These are phyloP conservation scores for Sistotremastrum suecicum DNA, from an alignment of 768 basidiomycete species.

Conservation along the genomic window DNA sequence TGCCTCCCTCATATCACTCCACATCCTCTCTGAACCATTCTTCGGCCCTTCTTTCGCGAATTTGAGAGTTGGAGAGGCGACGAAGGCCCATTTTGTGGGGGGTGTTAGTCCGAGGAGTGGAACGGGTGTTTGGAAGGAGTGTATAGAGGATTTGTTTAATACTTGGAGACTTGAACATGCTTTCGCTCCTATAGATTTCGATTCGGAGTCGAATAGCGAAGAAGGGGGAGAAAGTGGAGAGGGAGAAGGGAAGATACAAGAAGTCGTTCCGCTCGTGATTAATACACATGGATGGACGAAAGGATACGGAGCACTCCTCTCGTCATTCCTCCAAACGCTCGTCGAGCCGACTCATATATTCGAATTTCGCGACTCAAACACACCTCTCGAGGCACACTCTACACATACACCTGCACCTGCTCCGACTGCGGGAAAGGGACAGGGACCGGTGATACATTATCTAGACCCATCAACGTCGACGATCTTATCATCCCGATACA, in stretches of 20 bases:
- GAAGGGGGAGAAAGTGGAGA: slow-evolving; percentile 18
- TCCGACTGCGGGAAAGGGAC: not conserved
- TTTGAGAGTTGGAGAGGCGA: not conserved
- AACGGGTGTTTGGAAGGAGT: too few relatives aligned
- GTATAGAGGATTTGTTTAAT: too few relatives aligned
- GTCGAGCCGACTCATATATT: slow-evolving; percentile 48
- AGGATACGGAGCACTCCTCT: slow-evolving; percentile 78
- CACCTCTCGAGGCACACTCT: not conserved
- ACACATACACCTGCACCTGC: too few relatives aligned
- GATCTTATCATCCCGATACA: slow-evolving; percentile 28
- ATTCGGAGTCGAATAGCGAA: too few relatives aligned
- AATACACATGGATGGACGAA: slow-evolving; percentile 98
- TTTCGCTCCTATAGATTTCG: not conserved
- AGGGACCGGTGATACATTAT: slow-evolving; percentile 2
- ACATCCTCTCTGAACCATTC: slow-evolving; percentile 47
- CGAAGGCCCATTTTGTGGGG: too few relatives aligned
- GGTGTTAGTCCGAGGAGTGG: too few relatives aligned
- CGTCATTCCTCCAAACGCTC: slow-evolving; percentile 51
- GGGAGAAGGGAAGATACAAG: slow-evolving; percentile 28
- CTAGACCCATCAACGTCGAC: slow-evolving; percentile 36
- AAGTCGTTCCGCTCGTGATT: slow-evolving; percentile 68
- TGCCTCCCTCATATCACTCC: slow-evolving; percentile 72
- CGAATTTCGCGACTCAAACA: slow-evolving; percentile 10
- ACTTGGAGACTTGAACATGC: not conserved
- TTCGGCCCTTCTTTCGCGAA: slow-evolving; percentile 41